Base-by-base conservation (phyloP, 306 rosid species). In the Betula pendula region DNA sequence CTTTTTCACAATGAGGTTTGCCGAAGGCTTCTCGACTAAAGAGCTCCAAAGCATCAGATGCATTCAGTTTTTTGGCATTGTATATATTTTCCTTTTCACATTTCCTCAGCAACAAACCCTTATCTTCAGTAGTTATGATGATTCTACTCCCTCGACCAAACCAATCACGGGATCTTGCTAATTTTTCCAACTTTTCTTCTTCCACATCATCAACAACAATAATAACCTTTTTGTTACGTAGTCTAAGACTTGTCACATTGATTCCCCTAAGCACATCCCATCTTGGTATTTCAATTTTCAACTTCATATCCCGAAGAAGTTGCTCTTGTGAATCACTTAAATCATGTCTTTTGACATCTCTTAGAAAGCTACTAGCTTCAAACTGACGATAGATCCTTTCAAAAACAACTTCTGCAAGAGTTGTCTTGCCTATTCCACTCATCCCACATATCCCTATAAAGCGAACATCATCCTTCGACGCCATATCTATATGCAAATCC, bases 1-100 rank as follows among this genome's bases (percentile, higher is more conserved):
- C 79, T 13, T 72, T 55, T 67, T 67, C 19, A 8, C 42, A 70
- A 14, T 4, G 35, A 0, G 31, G 31, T 25, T 48, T 14, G 17
- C 38, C 44, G 15, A 82, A 82, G 5, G 81, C 72, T 38, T 49
- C 59, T n/a, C 17, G 40, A 68, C 38, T 52, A 38, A 82, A 82
- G 44, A 77, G 85, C 19, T 73, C 76, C 47, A 72, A 33, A 16
- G 85, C 51, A 19, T 82, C 81, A 31, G 38, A 3, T 35, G 20
- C 6, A n/a, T 14, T 58, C 44, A 77, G 74, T 68, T 1, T 2
- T 48, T 45, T 48, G 43, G 43, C 52, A 60, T 53, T 70, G n/a
- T 77, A 77, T 31, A 45, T 35, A 52, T 70, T n/a, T n/a, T 20
- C 8, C 13, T 14, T 9, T 15, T 42, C 13, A 78, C 22, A 48